Conservation (phyloP, 2,329 filamentous ascomycete species). For the Aspergillus aculeatus region DNA sequence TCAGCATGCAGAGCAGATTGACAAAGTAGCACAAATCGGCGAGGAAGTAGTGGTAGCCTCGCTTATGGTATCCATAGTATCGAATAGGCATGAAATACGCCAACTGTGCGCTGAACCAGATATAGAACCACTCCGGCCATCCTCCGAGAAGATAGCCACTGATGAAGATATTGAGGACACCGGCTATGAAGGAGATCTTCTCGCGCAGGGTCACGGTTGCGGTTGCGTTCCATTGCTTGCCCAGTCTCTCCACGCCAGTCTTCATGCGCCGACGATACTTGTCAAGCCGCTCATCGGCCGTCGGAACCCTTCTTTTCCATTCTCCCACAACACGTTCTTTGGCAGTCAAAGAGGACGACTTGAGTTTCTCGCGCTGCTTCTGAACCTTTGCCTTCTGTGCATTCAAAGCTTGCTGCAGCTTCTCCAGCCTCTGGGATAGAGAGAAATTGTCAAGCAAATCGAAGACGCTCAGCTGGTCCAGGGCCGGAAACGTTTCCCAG, state of each 20-base stretch:
- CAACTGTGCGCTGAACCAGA: constrained; percentile 87
- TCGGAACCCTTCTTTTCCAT: constrained; percentile 81
- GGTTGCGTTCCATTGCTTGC: constrained; percentile 82
- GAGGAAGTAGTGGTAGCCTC: constrained; percentile 94
- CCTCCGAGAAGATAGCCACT: constrained; percentile 91
- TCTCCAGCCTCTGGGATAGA: constrained; percentile 84
- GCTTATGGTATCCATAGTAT: constrained; percentile 84
- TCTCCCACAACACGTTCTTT: constrained; percentile 88
- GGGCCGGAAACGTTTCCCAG: constrained; percentile 80
- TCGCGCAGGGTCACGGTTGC: constrained; percentile 85
- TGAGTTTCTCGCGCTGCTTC: constrained; percentile 76
- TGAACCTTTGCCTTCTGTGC: constrained; percentile 82
- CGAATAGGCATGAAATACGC: constrained; percentile 97
- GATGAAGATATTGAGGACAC: constrained; percentile 95
- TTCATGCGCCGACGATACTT: constrained; percentile 88
- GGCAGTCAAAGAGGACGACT: constrained; percentile 72
- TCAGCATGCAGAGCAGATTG: constrained; percentile 79
- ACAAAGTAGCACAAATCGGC: constrained; percentile 98
- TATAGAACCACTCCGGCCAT: constrained; percentile 79
- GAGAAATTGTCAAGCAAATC: constrained; percentile 93
- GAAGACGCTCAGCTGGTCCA: constrained; percentile 87
- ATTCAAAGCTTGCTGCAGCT: constrained; percentile 77
- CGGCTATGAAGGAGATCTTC: constrained; percentile 94
- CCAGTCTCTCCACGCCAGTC: constrained; percentile 81
- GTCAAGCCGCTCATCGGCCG: constrained; percentile 87